Conservation (phyloP, 2,329 filamentous ascomycete species). For the Fusarium nelsonii region DNA sequence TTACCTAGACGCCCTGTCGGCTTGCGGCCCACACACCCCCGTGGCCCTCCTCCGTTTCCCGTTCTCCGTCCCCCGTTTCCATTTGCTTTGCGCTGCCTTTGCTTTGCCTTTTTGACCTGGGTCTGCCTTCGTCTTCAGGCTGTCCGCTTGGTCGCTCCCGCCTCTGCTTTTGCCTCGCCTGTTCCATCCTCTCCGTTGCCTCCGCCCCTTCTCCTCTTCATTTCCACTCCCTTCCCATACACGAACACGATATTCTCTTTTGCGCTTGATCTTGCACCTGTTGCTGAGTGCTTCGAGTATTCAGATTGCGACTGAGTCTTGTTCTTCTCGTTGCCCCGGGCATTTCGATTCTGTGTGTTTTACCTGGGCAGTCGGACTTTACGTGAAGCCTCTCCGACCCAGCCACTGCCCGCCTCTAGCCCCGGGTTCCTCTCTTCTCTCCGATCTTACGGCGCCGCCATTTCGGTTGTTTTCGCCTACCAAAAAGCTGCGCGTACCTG, state of each 20-base stretch:
- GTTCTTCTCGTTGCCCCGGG: constrained; percentile 11
- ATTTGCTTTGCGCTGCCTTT: constrained; percentile 31
- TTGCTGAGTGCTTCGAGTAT: not conserved
- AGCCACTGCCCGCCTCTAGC: constrained; percentile 26
- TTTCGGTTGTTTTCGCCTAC: constrained; percentile 33
- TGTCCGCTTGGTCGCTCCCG: constrained; percentile 30
- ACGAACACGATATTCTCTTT: constrained; percentile 5
- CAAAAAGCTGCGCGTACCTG: constrained; percentile 18
- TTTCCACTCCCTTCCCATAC: constrained; percentile 26
- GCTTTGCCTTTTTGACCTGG: constrained; percentile 9
- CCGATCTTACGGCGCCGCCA: constrained; percentile 38
- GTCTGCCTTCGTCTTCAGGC: constrained; percentile 40
- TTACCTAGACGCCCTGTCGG: constrained; percentile 29
- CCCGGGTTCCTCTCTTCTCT: constrained; percentile 28
- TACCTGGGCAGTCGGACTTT: constrained; percentile 28
- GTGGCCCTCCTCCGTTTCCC: constrained; percentile 42
- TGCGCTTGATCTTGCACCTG: constrained; percentile 1
- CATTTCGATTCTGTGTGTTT: constrained; percentile 18
- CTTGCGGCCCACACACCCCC: constrained; percentile 38
- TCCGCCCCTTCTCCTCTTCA: constrained; percentile 27
- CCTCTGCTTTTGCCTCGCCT: constrained; percentile 32
- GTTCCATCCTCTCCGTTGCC: constrained; percentile 25
- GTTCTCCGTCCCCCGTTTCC: constrained; percentile 35
- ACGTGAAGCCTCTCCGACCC: constrained; percentile 21
- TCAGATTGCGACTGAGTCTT: constrained; percentile 1